Base-by-base conservation (phyloP, 2,329 filamentous ascomycete genomes). In the Zalaria sp. region DNA sequence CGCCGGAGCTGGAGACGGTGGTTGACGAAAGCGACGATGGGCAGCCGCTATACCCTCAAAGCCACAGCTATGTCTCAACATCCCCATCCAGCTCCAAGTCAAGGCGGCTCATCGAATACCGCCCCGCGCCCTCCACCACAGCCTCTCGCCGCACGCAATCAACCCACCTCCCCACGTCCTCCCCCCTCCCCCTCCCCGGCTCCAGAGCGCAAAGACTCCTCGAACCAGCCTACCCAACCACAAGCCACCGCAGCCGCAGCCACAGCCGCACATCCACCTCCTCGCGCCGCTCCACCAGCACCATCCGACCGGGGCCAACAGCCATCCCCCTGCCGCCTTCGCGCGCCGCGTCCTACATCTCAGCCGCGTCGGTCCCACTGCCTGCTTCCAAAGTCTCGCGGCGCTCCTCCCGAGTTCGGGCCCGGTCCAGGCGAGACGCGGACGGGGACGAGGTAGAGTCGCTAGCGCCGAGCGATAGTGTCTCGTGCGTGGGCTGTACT, bases 391-490 rank as follows among this genome's bases (percentile, higher is more conserved):
- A n/a, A n/a, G n/a, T n/a, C n/a, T 44, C 9, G 4, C 36, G 2
- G 39, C 32, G 8, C 31, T 42, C 27, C 42, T 35, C 9, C 38
- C 41, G 5, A 26, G 43, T 25, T 28, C 18, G 9, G 9, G 26
- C 18, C n/a, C 34, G 10, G 25, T 5, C 10, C 1, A 41, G 4
- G 38, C 38, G 8, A 8, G 10, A 25, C 7, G n/a, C 25, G 7
- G 28, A 26, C 3, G 44, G 40, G 5, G 43, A 37, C 2, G 43
- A 43, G 26, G n/a, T n/a, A n/a, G 64, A 64, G 45, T 68, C 65
- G 3, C 61, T 71, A 2, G 59, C 63, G 2, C 67, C 67, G 1
- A 64, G 65, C 44, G 67, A 71, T 44, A 66, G 62, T 41, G 68
- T 70, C 45, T 67, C 63, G 9, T 63, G 67, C 51, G 61, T 57